These are phyloP conservation scores for Aaosphaeria pasadenensis DNA, from an alignment of 2,329 filamentous ascomycete genomes.

Conservation along the genomic window DNA sequence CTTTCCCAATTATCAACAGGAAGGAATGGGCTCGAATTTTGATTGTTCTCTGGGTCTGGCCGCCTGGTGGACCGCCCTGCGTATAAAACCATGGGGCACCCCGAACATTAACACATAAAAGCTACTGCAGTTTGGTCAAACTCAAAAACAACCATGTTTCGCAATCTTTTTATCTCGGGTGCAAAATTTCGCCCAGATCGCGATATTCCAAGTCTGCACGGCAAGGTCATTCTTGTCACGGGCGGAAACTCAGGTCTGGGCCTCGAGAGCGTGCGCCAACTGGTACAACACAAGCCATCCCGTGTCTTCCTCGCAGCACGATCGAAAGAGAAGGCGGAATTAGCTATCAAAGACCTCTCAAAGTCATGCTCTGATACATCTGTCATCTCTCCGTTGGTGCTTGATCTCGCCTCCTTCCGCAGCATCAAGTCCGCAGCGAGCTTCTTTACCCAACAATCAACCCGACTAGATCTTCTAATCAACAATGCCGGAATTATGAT, in stretches of 20 bases:
- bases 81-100: no score
- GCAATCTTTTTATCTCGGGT: no score
- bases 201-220: neutral
- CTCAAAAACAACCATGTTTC: no score
- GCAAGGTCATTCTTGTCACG: neutral
- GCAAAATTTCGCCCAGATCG: no score
- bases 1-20: no score
- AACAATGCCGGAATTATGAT: slow-evolving; percentile 48
- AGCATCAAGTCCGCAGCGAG: slow-evolving; percentile 37
- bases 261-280: neutral
- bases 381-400: slow-evolving; percentile 29
- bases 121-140: no score
- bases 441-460: slow-evolving; percentile 29
- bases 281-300: neutral
- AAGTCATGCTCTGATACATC: slow-evolving; percentile 24
- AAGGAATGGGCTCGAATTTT: no score
- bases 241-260: neutral
- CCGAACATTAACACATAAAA: no score
- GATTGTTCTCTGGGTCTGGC: no score
- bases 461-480: slow-evolving; percentile 47
- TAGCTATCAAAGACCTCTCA: slow-evolving; percentile 31
- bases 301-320: neutral
- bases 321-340: neutral
- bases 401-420: slow-evolving; percentile 44
- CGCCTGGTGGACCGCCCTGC: no score